phyloP scores from a whole-genome alignment of 2,329 filamentous ascomycete species.

The Graphilbum fragrans region DNA sequence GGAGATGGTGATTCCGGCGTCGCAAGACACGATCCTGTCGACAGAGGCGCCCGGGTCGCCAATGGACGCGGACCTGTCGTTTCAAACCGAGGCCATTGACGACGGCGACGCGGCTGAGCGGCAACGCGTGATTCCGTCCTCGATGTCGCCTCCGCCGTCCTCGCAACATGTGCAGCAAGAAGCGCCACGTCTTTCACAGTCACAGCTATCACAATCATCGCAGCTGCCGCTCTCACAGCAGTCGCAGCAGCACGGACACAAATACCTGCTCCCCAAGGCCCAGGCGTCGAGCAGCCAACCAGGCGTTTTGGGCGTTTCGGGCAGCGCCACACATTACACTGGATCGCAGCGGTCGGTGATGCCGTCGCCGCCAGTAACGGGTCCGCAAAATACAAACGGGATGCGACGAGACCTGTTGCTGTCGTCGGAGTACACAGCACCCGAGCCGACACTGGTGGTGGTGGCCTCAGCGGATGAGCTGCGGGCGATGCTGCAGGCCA shows the following conservation, averaged over 20 bases:
- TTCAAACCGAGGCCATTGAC: slow-evolving; percentile 35
- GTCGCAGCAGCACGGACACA: slow-evolving; percentile 1
- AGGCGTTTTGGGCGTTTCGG: too few relatives aligned
- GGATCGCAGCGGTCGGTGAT: slow-evolving; percentile 24
- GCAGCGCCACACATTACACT: background rate
- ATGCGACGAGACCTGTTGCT: too few relatives aligned
- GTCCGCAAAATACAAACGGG: too few relatives aligned
- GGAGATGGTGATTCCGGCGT: slow-evolving; percentile 19
- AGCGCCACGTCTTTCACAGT: slow-evolving; percentile 1
- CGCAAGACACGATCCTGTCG: slow-evolving; percentile 43
- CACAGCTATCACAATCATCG: background rate
- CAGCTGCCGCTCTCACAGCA: slow-evolving; percentile 8
- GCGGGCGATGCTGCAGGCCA: slow-evolving; percentile 40
- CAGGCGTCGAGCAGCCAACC: background rate
- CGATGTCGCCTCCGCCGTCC: slow-evolving; percentile 36
- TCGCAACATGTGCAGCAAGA: background rate
- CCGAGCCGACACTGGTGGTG: slow-evolving; percentile 35
- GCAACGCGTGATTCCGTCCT: slow-evolving; percentile 38
- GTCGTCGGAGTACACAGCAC: slow-evolving; percentile 29
- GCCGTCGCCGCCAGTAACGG: slow-evolving; percentile 42
- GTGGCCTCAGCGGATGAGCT: slow-evolving; percentile 44
- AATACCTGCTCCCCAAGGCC: background rate
- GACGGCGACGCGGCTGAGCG: slow-evolving; percentile 30
- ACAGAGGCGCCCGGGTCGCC: slow-evolving; percentile 45
- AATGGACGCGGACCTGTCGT: slow-evolving; percentile 33